Evolutionary conservation across 176 grass and related monocot genomes (phyloP).

Genomic region (Poa annua): DNA sequence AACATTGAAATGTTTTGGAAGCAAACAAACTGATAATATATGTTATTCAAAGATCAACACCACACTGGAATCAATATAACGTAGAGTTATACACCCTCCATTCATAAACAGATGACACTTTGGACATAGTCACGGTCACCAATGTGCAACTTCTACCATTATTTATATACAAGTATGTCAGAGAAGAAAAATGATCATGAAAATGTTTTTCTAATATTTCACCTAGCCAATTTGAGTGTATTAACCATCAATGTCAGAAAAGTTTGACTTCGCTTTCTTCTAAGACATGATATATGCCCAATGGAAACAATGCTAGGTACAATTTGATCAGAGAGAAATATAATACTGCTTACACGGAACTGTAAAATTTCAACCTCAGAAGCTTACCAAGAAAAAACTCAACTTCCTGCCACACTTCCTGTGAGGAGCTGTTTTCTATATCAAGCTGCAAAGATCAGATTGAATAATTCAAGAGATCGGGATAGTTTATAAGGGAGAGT

Average conservation of each 20-base stretch:
- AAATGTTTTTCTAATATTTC: neutral
- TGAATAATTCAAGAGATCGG: constrained; percentile 5
- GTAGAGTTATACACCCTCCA: neutral
- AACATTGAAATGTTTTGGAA: neutral
- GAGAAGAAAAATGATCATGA: neutral
- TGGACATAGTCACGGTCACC: neutral
- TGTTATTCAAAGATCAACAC: neutral
- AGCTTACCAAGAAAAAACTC: constrained; percentile 92
- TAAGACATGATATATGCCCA: neutral
- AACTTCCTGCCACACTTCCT: constrained; percentile 89
- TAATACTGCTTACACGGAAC: constrained; percentile 4
- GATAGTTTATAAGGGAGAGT: neutral
- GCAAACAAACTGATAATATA: neutral
- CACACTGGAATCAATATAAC: constrained; percentile 32
- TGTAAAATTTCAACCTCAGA: constrained; percentile 23
- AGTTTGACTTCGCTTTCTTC: neutral
- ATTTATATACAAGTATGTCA: neutral
- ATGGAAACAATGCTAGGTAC: neutral
- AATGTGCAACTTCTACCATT: constrained; percentile 1
- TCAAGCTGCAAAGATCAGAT: constrained; percentile 77
- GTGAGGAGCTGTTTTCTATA: constrained; percentile 89
- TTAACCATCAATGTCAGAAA: neutral
- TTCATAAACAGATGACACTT: neutral
- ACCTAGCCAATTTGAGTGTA: neutral
- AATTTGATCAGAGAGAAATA: constrained; percentile 33